Base-by-base conservation (phyloP, 2,329 filamentous ascomycete species). In the Sclerotiophoma versabilis region DNA sequence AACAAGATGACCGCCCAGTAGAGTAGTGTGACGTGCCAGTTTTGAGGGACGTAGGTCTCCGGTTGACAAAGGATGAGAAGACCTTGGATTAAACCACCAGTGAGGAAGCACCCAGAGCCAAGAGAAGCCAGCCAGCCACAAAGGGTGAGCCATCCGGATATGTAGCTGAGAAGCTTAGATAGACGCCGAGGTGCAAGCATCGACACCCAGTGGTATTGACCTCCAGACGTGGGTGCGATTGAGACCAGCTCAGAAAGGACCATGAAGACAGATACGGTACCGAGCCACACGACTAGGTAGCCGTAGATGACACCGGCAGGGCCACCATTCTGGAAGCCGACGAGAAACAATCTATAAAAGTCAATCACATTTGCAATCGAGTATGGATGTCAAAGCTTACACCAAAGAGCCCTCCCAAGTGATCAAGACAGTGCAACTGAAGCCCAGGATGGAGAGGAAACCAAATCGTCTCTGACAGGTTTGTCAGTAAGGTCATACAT, bases 1-100 rank as follows among this genome's bases (percentile, higher is more conserved):
- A 80, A 66, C 1, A 72, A 12, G 2, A 77, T 70, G 14, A 81
- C 65, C 0, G 77, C 79, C 64, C 78, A 81, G 45, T 76, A 75
- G 0, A 84, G 63, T 0, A 84, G 69, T 0, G 81, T 83, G 1
- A 74, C 78, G 43, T 84, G 82, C 79, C 80, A 84, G 22, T 72
- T 65, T 42, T 79, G 56, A 0, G 69, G 60, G 0, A 68, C 38
- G 51, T 81, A 80, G 8, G 57, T 58, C 1, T 63, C 57, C 0
- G 67, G 65, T 17, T 77, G 58, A 25, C 73, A 79, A 10, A 82
- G 64, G 19, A 68, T 62, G n/a, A 73, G 36, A 1, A 74, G 60
- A 1, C 69, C 69, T 52, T 74, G 71, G 7, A 74, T 61, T 23
- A 72, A 39, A 1, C 63, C 62, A 7, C 66, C 70, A 0, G 62